Evolutionary conservation across 805 yeast genomes (phyloP), one percentile per base, ranked within the genome.

Genomic region (Saccharomycopsis synnaedendra): DNA sequence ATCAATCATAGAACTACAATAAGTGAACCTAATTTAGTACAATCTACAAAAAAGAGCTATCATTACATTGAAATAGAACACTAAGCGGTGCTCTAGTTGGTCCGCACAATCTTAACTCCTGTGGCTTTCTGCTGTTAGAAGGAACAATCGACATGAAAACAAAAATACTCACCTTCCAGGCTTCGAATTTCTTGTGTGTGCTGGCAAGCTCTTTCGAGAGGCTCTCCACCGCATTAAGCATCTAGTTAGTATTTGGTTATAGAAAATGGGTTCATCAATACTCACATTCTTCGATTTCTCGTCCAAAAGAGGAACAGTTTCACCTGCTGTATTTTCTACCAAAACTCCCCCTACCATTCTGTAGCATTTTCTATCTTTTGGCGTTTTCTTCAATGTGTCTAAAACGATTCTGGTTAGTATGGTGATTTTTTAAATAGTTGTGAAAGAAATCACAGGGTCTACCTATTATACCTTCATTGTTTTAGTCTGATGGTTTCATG

Each of bases 271-370:
- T 39, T 39, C 27, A 19, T 19, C 9, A 32, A 31, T 33, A 50
- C 54, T 38, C 48, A 74, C 64, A 45, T 82, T 82, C 6, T 63
- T 62, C 28, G 69, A 58, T 55, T 84, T 87, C 30, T 75, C 68
- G 45, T 72, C 69, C 46, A 87, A 64, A 7, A 80, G 70, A 8
- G 80, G 81, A 3, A 73, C 64, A 3, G 89, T 93, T 39, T 85
- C 87, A n/a, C 72, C 80, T 4, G 87, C 93, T 3, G 80, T 72
- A 55, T 85, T 81, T 59, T 88, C 94, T 11, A 89, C 84, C 33
- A 90, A 70, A 3, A 89, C 95, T 6, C 96, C 94, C 30, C 96
- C 97, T 33, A 90, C 75, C 96, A 93, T 87, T 58, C 95, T 78
- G 66, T 79, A 88, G 59, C 97, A 87, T 60, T 81, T 80, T 52